Evolutionary conservation across 768 basidiomycete genomes (phyloP), one percentile per base, ranked within the genome.

Genomic region (Collybia sp.): DNA sequence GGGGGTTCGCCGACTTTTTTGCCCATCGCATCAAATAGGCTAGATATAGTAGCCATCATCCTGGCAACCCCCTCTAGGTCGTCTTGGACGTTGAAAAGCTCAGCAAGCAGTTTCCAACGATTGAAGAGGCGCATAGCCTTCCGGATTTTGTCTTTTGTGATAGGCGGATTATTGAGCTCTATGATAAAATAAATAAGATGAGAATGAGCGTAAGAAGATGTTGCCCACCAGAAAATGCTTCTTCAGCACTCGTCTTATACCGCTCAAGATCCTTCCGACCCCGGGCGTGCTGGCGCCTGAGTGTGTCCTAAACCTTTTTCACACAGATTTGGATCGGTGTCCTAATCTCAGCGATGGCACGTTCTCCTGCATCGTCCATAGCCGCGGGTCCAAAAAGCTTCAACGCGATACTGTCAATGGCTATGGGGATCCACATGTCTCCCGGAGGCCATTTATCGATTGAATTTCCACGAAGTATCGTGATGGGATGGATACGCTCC

Each of bases 321-420:
- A 34, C 9, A 9, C 3, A 55, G 0, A 16, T 30, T 12, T n/a
- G 39, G 12, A 47, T 13, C 2, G 13, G 6, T 12, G 38, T 15
- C 6, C 51, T 40, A 6, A 45, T 8, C 4, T 18, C 15, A 0
- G 18, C 11, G 2, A 39, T 10, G 3, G 52, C 12, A 11, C 37
- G 11, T 2, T 30, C 30, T 0, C 15, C 18, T 2, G 16, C 30
- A 4, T 31, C 18, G 5, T 30, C 31, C 12, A 50, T 48, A 1
- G 44, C 46, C 1, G 53, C 52, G 0, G 45, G 39, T 1, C 54
- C 49, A 12, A 55, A 53, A 12, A 55, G 35, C 12, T 33, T 25
- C 13, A 44, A 11, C 0, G 32, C 49, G 5, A 55, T 15, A 30
- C 6, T n/a, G 32, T 56, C 45, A n/a, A 53, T 10, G 11, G 43